These are phyloP conservation scores for Lippia alba DNA, from an alignment of 305 asterid species.

Conservation along the genomic window DNA sequence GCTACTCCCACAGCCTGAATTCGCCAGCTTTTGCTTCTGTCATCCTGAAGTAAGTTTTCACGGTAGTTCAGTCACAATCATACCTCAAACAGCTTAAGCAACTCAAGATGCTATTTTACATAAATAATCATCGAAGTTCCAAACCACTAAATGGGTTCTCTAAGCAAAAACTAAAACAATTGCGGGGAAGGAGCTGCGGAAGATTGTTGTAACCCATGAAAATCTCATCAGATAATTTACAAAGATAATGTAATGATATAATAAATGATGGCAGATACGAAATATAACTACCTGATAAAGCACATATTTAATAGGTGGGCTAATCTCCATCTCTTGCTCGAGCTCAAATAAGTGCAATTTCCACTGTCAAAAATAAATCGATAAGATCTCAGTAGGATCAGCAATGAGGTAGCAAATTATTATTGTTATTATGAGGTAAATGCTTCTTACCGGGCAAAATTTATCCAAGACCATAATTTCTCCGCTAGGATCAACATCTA, in stretches of 20 bases:
- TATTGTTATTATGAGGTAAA: too few species aligned
- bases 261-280: not conserved
- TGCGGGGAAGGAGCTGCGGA: not conserved
- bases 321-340: slow-evolving; percentile 76
- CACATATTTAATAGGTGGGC: slow-evolving; percentile 74
- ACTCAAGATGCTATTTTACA: not conserved
- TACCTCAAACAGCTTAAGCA: not conserved
- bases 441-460: slow-evolving; percentile 75
- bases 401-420: not conserved
- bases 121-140: too few species aligned
- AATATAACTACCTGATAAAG: slow-evolving; percentile 63
- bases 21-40: slow-evolving; percentile 79
- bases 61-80: not conserved
- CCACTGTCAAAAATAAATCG: slow-evolving; percentile 59
- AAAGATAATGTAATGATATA: not conserved
- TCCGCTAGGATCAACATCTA: slow-evolving; percentile 69
- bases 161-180: slow-evolving; percentile 1
- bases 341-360: slow-evolving; percentile 85
- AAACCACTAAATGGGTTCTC: not conserved
- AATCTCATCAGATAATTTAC: not conserved
- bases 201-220: not conserved
- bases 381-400: slow-evolving; percentile 18
- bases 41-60: slow-evolving; percentile 56
- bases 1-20: slow-evolving; percentile 73
- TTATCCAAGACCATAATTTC: slow-evolving; percentile 69